Evolutionary conservation across 306 rosid genomes (phyloP).

Genomic region (Aeschynomene evenia): DNA sequence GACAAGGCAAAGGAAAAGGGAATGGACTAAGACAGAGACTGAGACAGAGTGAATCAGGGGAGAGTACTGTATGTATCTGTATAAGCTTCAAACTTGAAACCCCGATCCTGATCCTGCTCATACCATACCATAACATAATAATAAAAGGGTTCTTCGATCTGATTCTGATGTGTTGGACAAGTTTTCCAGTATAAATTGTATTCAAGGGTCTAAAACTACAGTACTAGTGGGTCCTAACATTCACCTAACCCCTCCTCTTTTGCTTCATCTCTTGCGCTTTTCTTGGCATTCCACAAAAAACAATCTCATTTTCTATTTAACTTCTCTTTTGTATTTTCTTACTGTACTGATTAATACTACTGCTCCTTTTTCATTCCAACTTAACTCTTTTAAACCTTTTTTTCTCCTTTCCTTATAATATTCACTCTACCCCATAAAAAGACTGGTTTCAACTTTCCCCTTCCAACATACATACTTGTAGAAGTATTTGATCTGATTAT

Average conservation of each 20-base stretch:
- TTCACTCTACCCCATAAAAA: slow-evolving; percentile 36
- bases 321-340: neutral
- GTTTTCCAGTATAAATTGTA: slow-evolving; percentile 43
- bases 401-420: slow-evolving; percentile 12
- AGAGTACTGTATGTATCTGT: too few relatives aligned
- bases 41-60: neutral
- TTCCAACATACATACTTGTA: slow-evolving; percentile 47
- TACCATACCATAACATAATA: too few relatives aligned
- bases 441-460: slow-evolving; percentile 59
- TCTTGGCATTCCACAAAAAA: slow-evolving; percentile 2
- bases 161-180: slow-evolving; percentile 49
- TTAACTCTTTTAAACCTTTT: too few relatives aligned
- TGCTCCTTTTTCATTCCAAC: neutral
- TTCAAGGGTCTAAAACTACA: slow-evolving; percentile 46
- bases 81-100: too few relatives aligned
- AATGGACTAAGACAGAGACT: slow-evolving; percentile 33
- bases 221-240: slow-evolving; percentile 51
- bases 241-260: slow-evolving; percentile 44
- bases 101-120: slow-evolving; percentile 36
- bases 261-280: slow-evolving; percentile 1
- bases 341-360: too few relatives aligned
- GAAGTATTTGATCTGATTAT: slow-evolving; percentile 59
- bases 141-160: slow-evolving; percentile 41
- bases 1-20: slow-evolving; percentile 35
- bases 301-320: neutral